phyloP scores from a whole-genome alignment of 768 basidiomycete genomes.

The Russula abietina region DNA sequence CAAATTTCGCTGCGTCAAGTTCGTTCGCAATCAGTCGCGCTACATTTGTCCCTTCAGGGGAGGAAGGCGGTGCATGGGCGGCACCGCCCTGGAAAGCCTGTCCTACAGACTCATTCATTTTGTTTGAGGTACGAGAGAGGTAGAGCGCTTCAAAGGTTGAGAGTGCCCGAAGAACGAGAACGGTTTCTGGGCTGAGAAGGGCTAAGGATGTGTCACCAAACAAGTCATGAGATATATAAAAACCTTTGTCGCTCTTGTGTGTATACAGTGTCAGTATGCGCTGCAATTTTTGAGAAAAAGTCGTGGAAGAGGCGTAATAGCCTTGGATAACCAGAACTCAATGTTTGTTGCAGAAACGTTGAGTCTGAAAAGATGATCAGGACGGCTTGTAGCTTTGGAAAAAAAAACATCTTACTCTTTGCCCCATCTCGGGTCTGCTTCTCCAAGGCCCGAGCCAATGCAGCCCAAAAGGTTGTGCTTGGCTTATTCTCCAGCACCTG shows the following conservation, averaged over 20 bases:
- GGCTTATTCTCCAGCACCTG: conserved; percentile 88
- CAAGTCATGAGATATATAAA: conserved; percentile 4
- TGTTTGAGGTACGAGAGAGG: conserved; percentile 72
- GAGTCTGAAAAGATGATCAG: conserved; percentile 50
- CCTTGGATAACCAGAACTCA: conserved; percentile 80
- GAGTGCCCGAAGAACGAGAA: conserved; percentile 78
- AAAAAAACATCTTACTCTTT: conserved; percentile 47
- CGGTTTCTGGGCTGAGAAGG: conserved; percentile 76
- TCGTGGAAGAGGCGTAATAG: conserved; percentile 91
- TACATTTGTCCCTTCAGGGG: conserved; percentile 69
- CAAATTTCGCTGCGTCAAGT: conserved; percentile 87
- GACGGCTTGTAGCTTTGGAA: neutral
- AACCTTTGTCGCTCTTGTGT: conserved; percentile 80
- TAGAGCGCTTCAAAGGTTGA: conserved; percentile 85
- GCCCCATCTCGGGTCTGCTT: conserved; percentile 74
- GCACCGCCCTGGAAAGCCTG: conserved; percentile 69
- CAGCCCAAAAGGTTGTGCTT: conserved; percentile 86
- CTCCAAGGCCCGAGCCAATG: conserved; percentile 74
- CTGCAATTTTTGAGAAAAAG: conserved; percentile 91
- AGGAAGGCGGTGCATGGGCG: conserved; percentile 59
- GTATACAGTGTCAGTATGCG: conserved; percentile 94
- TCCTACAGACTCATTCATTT: conserved; percentile 76
- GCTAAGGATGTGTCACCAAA: neutral
- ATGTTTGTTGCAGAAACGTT: conserved; percentile 82
- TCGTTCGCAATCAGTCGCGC: conserved; percentile 82